Conservation (phyloP, 139 green algal species). For the Pleodorina starrii region DNA sequence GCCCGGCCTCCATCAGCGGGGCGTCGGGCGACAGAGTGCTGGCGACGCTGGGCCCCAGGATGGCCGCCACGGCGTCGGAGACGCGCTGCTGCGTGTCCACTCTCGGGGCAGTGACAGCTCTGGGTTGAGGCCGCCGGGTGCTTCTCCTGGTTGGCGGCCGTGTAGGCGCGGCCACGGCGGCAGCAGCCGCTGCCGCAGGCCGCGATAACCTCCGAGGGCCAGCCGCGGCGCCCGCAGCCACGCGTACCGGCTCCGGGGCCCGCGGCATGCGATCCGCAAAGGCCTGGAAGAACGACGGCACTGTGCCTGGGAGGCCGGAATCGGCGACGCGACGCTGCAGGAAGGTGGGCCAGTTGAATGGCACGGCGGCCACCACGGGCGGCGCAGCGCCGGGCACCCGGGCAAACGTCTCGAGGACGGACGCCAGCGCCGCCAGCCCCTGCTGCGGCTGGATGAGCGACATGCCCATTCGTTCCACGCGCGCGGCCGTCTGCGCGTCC, state of each 20-base stretch:
- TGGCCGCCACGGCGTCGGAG: constrained; percentile 40
- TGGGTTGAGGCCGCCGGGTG: too few relatives aligned
- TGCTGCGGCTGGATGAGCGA: constrained; percentile 61
- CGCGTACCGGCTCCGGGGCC: too few relatives aligned
- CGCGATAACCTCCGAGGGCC: neutral
- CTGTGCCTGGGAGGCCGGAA: neutral
- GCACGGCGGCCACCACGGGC: constrained; percentile 40
- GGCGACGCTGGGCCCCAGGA: constrained; percentile 63
- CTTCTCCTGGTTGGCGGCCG: too few relatives aligned
- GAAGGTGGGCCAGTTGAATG: constrained; percentile 53
- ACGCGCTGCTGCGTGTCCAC: neutral
- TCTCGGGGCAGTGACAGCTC: too few relatives aligned
- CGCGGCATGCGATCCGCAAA: neutral
- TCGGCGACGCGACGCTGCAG: constrained; percentile 15
- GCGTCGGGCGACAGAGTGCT: constrained; percentile 48
- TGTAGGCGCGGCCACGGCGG: too few relatives aligned
- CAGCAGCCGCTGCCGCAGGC: neutral
- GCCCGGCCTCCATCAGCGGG: constrained; percentile 82
- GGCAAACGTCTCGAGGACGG: neutral
- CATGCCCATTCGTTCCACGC: constrained; percentile 75
- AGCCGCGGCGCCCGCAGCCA: neutral
- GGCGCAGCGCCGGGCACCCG: neutral
- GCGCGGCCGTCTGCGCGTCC: constrained; percentile 58
- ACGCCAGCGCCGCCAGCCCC: constrained; percentile 31
- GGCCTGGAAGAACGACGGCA: constrained; percentile 18